These are phyloP conservation scores for Nothophytophthora sp. DNA, from an alignment of 352 stramenopile species.

Conservation along the genomic window DNA sequence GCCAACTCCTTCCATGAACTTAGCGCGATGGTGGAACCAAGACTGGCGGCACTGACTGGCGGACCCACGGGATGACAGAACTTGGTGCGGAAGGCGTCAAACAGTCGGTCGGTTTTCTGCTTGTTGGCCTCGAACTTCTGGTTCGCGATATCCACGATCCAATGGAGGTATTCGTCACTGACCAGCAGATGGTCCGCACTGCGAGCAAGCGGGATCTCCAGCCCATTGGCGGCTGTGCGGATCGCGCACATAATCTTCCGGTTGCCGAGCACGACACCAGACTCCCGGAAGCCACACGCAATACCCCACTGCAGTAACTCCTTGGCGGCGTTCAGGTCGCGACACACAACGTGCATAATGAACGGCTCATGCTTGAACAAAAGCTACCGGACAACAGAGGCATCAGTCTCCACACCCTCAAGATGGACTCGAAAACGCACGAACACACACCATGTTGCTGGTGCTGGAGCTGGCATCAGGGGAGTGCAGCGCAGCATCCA, in stretches of 20 bases:
- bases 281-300: constrained; percentile 86
- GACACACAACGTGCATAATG: constrained; percentile 92
- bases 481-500: constrained; percentile 47
- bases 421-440: background rate
- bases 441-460: constrained; percentile 62
- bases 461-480: constrained; percentile 27
- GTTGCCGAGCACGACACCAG: constrained; percentile 85
- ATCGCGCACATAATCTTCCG: constrained; percentile 92
- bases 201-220: constrained; percentile 87
- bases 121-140: constrained; percentile 85
- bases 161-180: constrained; percentile 65
- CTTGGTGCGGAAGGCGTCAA: constrained; percentile 49
- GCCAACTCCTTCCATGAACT: constrained; percentile 22
- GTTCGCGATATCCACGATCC: constrained; percentile 82
- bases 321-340: constrained; percentile 76
- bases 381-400: constrained; percentile 31
- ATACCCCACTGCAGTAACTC: constrained; percentile 84
- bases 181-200: constrained; percentile 53
- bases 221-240: constrained; percentile 81
- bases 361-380: constrained; percentile 93
- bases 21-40: constrained; percentile 21
- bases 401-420: too few relatives aligned
- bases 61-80: constrained; percentile 37
- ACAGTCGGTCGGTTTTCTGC: constrained; percentile 70
- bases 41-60: too few relatives aligned